Evolutionary conservation across 306 rosid genomes (phyloP).

Genomic region (Quercus engelmannii): DNA sequence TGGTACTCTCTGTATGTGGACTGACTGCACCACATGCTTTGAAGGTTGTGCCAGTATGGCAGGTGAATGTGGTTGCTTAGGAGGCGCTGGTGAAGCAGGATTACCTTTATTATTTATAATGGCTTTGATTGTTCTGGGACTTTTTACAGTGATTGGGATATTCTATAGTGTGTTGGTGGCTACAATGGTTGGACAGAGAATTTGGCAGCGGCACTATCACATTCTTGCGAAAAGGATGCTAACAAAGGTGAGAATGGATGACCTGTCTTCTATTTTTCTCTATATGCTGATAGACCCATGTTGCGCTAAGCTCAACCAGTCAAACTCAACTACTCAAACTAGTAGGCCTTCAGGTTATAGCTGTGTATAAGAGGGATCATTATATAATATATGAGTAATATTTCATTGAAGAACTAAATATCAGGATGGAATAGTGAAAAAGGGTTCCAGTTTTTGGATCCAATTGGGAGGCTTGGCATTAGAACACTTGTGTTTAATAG

Average conservation of each 20-base stretch:
- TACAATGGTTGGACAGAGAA: constrained; percentile 98
- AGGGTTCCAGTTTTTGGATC: not conserved
- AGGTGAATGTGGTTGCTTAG: constrained; percentile 94
- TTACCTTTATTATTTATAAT: constrained; percentile 78
- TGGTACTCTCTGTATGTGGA: constrained; percentile 99
- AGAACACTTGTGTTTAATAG: not conserved
- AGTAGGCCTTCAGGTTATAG: constrained; percentile 6
- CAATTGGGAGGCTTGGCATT: constrained; percentile 7
- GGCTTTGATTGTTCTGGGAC: constrained; percentile 86
- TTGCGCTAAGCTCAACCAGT: constrained; percentile 9
- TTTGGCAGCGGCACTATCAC: constrained; percentile 99
- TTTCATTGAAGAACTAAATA: not conserved
- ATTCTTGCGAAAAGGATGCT: constrained; percentile 98
- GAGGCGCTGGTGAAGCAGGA: constrained; percentile 99
- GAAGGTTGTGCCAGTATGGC: constrained; percentile 97
- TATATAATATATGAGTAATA: not conserved
- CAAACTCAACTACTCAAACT: not conserved
- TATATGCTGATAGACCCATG: constrained; percentile 9
- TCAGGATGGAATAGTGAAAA: not conserved
- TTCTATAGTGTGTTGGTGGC: constrained; percentile 98
- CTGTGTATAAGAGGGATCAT: not conserved
- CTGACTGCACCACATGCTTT: constrained; percentile 96
- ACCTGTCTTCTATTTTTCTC: constrained; percentile 9
- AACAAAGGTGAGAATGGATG: constrained; percentile 66
- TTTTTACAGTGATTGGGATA: constrained; percentile 91